phyloP scores from a whole-genome alignment of 352 stramenopile genomes.

The Phytophthora boehmeriae region DNA sequence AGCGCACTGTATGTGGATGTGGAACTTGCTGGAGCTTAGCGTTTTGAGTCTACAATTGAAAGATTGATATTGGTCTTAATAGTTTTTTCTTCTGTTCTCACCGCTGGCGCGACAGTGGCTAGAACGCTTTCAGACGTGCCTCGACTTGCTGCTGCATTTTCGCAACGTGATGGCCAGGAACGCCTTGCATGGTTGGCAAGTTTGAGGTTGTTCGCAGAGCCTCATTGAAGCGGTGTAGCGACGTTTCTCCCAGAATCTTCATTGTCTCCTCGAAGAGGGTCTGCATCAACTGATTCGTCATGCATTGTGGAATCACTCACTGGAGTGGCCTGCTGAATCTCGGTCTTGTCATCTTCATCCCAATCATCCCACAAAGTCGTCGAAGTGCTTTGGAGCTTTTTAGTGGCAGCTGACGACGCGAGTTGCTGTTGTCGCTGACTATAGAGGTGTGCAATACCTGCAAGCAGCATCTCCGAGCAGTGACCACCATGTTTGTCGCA shows the following conservation, averaged over 20 bases:
- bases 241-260: slow-evolving; percentile 3
- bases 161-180: slow-evolving; percentile 14
- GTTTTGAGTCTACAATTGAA: slow-evolving; percentile 15
- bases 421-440: slow-evolving; percentile 17
- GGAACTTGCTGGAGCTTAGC: slow-evolving; percentile 24
- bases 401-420: neutral
- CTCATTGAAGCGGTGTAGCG: slow-evolving; percentile 9
- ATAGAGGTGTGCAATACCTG: slow-evolving; percentile 14
- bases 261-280: slow-evolving; percentile 23
- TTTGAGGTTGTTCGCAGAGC: neutral
- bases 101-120: too few relatives aligned
- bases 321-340: slow-evolving; percentile 26
- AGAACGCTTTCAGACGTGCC: neutral
- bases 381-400: slow-evolving; percentile 2
- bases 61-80: neutral
- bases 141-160: slow-evolving; percentile 33
- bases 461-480: neutral
- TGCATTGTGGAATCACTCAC: too few relatives aligned
- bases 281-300: neutral
- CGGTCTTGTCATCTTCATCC: slow-evolving; percentile 35
- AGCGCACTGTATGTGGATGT: slow-evolving; percentile 31
- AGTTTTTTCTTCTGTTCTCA: neutral
- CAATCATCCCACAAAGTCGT: slow-evolving; percentile 45
- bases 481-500: neutral
- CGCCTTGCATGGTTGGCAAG: neutral